These are phyloP conservation scores for Strigomonas culicis DNA, from an alignment of 208 protist species.

Conservation along the genomic window DNA sequence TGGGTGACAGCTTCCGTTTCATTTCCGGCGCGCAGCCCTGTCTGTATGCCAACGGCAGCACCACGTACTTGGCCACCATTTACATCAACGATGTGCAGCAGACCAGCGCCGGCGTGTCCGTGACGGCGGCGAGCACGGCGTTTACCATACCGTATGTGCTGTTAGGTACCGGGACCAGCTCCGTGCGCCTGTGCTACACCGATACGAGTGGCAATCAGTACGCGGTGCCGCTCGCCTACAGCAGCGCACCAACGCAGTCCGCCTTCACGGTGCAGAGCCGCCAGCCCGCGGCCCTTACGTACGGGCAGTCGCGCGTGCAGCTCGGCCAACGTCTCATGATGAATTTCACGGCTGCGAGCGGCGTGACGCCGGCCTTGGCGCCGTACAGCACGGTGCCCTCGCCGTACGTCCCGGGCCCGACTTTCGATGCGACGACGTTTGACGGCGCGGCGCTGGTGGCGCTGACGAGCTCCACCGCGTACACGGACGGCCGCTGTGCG, in stretches of 20 bases:
- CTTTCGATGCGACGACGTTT: constrained; percentile 59
- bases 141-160: constrained; percentile 47
- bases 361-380: constrained; percentile 17
- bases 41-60: constrained; percentile 24
- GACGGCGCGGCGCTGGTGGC: constrained; percentile 50
- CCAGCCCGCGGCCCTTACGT: constrained; percentile 29
- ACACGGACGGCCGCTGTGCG: constrained; percentile 66
- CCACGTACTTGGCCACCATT: constrained; percentile 31
- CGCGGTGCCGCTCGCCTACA: constrained; percentile 56
- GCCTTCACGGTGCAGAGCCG: constrained; percentile 33
- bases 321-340: constrained; percentile 68
- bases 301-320: constrained; percentile 25
- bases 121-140: constrained; percentile 5
- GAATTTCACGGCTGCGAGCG: constrained; percentile 32
- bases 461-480: constrained; percentile 27
- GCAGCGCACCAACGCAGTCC: constrained; percentile 21
- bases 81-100: constrained; percentile 46
- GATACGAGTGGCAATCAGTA: constrained; percentile 78
- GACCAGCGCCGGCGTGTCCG: constrained; percentile 9
- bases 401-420: constrained; percentile 46
- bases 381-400: constrained; percentile 43
- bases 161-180: constrained; percentile 42
- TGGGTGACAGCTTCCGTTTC: constrained; percentile 45
- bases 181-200: constrained; percentile 76
- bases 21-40: constrained; percentile 50